Evolutionary conservation across 2,329 filamentous ascomycete species (phyloP), one percentile per base, ranked within the genome.

Genomic region (Fusarium incarnatum): DNA sequence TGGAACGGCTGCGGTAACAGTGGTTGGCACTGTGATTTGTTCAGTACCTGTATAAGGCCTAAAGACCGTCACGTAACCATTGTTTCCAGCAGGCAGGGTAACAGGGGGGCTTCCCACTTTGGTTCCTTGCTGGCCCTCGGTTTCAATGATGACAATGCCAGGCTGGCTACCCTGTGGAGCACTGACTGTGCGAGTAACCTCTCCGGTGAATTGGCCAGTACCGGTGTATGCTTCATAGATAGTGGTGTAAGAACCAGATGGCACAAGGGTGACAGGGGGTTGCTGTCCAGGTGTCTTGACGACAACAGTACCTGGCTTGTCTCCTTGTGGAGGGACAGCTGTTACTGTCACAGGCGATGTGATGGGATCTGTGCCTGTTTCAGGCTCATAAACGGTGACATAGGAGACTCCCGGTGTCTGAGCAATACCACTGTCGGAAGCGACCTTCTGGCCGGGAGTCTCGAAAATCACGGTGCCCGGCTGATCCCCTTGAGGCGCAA

Each of bases 381-480:
- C 30, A 32, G 30, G 30, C 30, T 32, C 30, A 16, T 32, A 32
- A 32, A 32, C 8, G 4, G 30, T 32, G 15, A 32, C 30, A 32
- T 32, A 32, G 3, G 30, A 32, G 16, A 3, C 15, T 16, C 16
- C 30, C 5, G 30, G 30, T 32, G 30, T 32, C 30, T 32, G 30
- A 16, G 30, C 30, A 32, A 32, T 5, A 32, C 30, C 30, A 9
- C 30, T 32, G 13, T 32, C 8, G 15, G 30, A 32, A 32, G 16
- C 30, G 30, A 32, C 15, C 30, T 32, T 32, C 4, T 32, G 30
- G 15, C 15, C 30, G 30, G 30, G 64, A 25, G 63, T 62, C 56
- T 70, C 67, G 5, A 69, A 70, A 6, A 41, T 67, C 12, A 69
- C 55, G 6, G 67, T 70, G 20, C 67, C 67, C 8, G 67, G 57